Percentiles rank a stretch among this genome's conserved stretches.
These are phyloP conservation scores for Rosa persica DNA, from an alignment of 306 rosid species.

Conservation along the genomic window DNA sequence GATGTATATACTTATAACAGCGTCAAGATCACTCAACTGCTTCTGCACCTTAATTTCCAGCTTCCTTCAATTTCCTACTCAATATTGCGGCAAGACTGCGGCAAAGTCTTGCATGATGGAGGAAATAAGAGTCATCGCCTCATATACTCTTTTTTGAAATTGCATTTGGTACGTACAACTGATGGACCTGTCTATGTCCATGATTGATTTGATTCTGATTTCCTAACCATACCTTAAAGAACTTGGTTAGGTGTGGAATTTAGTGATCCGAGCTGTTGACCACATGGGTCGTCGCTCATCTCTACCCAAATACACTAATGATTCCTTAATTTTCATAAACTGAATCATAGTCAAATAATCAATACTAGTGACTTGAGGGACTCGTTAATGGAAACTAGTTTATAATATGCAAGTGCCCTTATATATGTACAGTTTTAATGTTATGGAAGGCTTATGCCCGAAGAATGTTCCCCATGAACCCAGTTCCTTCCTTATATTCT, in stretches of 20 bases:
- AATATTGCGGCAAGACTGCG: not conserved
- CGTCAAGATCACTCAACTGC: slow-evolving; percentile 26
- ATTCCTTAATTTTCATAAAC: not conserved
- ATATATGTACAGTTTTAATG: not conserved
- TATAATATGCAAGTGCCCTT: not conserved
- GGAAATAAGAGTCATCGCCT: not conserved
- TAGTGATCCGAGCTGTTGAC: not conserved
- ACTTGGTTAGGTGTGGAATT: slow-evolving; percentile 25
- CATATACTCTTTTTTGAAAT: not conserved
- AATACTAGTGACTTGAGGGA: not conserved
- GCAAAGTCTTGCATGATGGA: not conserved
- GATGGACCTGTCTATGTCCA: slow-evolving; percentile 4
- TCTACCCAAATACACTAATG: not conserved
- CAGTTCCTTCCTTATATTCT: not conserved
- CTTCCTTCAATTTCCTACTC: not conserved
- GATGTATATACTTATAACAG: not conserved
- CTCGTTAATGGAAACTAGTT: not conserved
- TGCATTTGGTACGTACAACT: not conserved
- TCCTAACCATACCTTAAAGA: not conserved
- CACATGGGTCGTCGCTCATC: slow-evolving; percentile 7
- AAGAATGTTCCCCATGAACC: not conserved
- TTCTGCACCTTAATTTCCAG: not conserved
- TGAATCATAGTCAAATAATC: not conserved
- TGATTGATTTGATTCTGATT: slow-evolving; percentile 1
- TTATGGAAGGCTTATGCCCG: not conserved